These are phyloP conservation scores for Aspergillus heteromorphus DNA, from an alignment of 495 filamentous ascomycete genomes.

Conservation along the genomic window DNA sequence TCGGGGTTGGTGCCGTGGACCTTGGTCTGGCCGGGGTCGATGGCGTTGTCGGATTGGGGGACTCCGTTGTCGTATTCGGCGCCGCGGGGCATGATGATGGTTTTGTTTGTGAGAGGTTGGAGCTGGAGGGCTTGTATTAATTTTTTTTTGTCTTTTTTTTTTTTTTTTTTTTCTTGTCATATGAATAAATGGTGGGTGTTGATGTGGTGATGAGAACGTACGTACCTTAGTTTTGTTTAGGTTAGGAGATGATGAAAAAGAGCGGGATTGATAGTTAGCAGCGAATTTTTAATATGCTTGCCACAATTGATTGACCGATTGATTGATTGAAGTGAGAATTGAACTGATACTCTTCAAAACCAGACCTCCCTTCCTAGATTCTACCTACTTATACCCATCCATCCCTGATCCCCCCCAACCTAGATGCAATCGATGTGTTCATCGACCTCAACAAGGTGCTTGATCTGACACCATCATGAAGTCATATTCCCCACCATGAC, in stretches of 20 bases:
- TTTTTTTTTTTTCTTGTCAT: too few species aligned
- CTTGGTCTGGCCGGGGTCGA: slow-evolving; percentile 42
- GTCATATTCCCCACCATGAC: slow-evolving; percentile 41
- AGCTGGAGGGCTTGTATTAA: background rate
- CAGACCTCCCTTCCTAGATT: background rate
- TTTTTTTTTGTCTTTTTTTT: too few species aligned
- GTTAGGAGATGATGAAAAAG: too few species aligned
- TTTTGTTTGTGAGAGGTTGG: background rate
- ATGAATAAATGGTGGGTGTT: too few species aligned
- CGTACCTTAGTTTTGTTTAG: too few species aligned
- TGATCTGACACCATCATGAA: slow-evolving; percentile 41
- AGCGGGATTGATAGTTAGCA: too few species aligned
- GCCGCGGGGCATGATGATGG: slow-evolving; percentile 44
- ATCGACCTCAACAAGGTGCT: background rate
- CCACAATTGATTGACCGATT: background rate
- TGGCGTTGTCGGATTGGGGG: slow-evolving; percentile 45
- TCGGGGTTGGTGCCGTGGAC: slow-evolving; percentile 33
- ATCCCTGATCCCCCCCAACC: background rate
- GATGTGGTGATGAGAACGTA: too few species aligned
- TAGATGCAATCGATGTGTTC: background rate
- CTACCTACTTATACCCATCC: background rate
- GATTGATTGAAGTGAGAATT: background rate
- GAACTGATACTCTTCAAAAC: too few species aligned
- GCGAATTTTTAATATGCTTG: too few species aligned
- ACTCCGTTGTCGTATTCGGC: slow-evolving; percentile 45